These are phyloP conservation scores for Eucalyptus albens DNA, from an alignment of 345 rosid species.

Conservation along the genomic window DNA sequence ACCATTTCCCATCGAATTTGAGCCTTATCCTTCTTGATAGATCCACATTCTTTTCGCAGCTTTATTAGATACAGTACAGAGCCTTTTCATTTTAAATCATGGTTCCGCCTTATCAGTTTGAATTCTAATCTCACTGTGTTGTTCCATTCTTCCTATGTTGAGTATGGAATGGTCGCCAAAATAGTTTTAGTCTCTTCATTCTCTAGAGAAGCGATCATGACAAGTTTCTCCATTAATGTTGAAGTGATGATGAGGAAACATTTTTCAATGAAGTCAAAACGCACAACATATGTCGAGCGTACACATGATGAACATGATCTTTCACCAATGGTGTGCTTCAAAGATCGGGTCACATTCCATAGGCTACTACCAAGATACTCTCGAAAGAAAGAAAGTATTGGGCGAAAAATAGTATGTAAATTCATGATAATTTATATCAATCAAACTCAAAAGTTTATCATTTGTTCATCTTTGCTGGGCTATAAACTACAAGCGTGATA, in stretches of 20 bases:
- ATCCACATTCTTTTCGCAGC: background rate
- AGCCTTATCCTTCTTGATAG: background rate
- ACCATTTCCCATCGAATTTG: background rate
- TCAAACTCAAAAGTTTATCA: background rate
- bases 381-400: background rate
- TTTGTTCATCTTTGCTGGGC: background rate
- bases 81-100: background rate
- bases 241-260: background rate
- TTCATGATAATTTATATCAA: background rate
- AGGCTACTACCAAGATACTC: background rate
- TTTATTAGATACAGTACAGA: background rate
- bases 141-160: background rate
- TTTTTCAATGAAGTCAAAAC: background rate
- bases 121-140: background rate
- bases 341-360: background rate
- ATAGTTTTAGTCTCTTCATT: background rate
- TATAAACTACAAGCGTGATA: background rate
- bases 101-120: background rate
- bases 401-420: background rate
- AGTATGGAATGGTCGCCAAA: background rate
- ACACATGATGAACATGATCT: background rate
- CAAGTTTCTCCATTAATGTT: background rate
- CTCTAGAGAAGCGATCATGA: background rate
- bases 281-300: background rate
- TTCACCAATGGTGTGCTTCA: background rate